Percentiles rank a stretch among this genome's conserved stretches.
Evolutionary conservation across 2,329 filamentous ascomycete genomes (phyloP).

Genomic region (Botrytis squamosa): DNA sequence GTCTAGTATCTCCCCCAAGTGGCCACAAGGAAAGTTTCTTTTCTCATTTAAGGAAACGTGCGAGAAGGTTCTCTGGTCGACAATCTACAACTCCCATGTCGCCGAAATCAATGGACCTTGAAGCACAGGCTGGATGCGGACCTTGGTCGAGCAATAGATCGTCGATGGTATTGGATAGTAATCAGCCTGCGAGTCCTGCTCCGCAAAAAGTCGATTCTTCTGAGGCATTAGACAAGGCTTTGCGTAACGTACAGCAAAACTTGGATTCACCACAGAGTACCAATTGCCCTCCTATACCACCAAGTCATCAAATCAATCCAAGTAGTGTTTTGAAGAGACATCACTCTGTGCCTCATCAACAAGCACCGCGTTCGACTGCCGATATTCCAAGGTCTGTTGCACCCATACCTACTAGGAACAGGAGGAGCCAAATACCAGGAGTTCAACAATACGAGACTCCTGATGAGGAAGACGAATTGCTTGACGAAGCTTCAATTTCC

Average conservation of each 20-base stretch:
- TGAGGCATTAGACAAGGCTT: constrained; percentile 59
- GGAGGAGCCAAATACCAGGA: constrained; percentile 71
- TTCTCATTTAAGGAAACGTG: constrained; percentile 91
- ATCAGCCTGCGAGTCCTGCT: constrained; percentile 47
- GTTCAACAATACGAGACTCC: constrained; percentile 88
- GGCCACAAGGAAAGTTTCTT: constrained; percentile 96
- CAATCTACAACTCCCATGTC: constrained; percentile 75
- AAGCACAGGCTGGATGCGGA: constrained; percentile 87
- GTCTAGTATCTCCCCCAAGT: constrained; percentile 71
- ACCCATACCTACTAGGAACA: constrained; percentile 75
- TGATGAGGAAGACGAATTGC: constrained; percentile 92
- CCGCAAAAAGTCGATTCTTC: constrained; percentile 54
- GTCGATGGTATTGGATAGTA: constrained; percentile 71
- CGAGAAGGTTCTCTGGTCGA: constrained; percentile 85
- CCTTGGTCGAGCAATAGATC: constrained; percentile 86
- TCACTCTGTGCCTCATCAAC: constrained; percentile 62
- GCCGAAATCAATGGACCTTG: constrained; percentile 79
- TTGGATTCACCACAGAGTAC: constrained; percentile 43
- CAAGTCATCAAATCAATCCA: constrained; percentile 51
- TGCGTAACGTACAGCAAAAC: constrained; percentile 54
- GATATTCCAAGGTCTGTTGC: constrained; percentile 58
- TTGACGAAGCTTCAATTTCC: constrained; percentile 82
- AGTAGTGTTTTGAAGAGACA: constrained; percentile 60
- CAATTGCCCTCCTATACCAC: constrained; percentile 47
- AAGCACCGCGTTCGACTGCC: constrained; percentile 49